Percentiles rank a stretch among this genome's conserved stretches.
phyloP scores from a whole-genome alignment of 176 grass and related monocot genomes.

The Leersia perrieri region DNA sequence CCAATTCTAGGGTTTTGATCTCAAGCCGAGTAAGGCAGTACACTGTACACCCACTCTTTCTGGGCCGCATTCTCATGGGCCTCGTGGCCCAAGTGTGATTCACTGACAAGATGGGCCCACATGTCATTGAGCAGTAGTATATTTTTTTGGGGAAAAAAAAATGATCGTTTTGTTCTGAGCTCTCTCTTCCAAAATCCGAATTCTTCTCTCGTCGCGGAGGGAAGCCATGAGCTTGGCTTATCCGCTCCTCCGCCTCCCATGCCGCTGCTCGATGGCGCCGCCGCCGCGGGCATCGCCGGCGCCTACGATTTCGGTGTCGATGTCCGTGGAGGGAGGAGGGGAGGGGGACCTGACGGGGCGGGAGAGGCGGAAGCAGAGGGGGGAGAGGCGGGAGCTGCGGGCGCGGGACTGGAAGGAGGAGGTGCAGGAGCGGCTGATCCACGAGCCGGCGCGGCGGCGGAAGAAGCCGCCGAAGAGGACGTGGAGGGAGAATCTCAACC shows the following conservation, averaged over 20 bases:
- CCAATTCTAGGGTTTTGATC: conserved; percentile 34
- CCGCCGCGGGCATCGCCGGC: background rate
- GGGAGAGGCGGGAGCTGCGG: conserved; percentile 61
- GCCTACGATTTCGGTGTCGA: background rate
- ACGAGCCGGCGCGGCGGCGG: conserved; percentile 41
- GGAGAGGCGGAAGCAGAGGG: conserved; percentile 55
- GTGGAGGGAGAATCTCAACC: conserved; percentile 68
- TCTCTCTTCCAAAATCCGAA: background rate
- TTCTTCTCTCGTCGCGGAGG: background rate
- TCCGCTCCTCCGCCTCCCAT: conserved; percentile 41
- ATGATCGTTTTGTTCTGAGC: conserved; percentile 6
- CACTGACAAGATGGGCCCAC: background rate
- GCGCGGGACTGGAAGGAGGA: conserved; percentile 78
- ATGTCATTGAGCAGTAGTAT: too few relatives aligned
- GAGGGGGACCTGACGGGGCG: conserved; percentile 44
- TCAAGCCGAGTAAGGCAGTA: background rate
- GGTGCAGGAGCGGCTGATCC: conserved; percentile 75
- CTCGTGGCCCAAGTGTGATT: accelerated
- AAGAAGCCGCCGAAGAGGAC: conserved; percentile 44
- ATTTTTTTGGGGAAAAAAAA: background rate
- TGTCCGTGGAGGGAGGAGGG: conserved; percentile 1
- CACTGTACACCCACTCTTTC: background rate
- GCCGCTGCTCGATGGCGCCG: conserved; percentile 24
- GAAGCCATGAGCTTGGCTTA: conserved; percentile 35
- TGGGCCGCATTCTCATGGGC: background rate